These are phyloP conservation scores for Penicillium verhagenii DNA, from an alignment of 495 filamentous ascomycete species.

Conservation along the genomic window DNA sequence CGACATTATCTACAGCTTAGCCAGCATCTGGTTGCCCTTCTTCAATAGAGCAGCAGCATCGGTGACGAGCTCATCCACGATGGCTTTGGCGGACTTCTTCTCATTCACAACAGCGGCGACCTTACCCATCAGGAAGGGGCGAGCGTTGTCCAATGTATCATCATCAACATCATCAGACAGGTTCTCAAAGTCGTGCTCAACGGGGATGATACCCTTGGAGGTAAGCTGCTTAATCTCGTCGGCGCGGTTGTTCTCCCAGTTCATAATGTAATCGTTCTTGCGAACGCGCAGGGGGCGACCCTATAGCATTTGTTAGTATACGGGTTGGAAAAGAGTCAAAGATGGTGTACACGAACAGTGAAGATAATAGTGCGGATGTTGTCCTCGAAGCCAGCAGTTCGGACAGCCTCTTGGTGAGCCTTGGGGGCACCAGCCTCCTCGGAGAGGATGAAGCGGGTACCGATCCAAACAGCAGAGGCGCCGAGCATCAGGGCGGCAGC, in stretches of 20 bases:
- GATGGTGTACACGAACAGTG: slow-evolving; percentile 54
- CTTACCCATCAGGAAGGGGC: slow-evolving; percentile 95
- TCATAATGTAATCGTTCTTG: slow-evolving; percentile 85
- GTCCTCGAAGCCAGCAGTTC: slow-evolving; percentile 88
- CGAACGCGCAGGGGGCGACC: slow-evolving; percentile 91
- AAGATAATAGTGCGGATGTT: slow-evolving; percentile 97
- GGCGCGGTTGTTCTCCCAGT: slow-evolving; percentile 92
- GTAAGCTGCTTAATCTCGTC: slow-evolving; percentile 91
- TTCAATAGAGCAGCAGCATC: slow-evolving; percentile 72
- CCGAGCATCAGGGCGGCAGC: slow-evolving; percentile 92
- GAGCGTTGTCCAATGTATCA: slow-evolving; percentile 85
- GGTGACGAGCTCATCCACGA: slow-evolving; percentile 91
- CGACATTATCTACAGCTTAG: slow-evolving; percentile 58
- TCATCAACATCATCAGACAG: slow-evolving; percentile 68
- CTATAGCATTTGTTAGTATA: slow-evolving; percentile 35
- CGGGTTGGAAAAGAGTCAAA: not conserved
- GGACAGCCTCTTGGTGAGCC: slow-evolving; percentile 95
- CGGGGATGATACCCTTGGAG: slow-evolving; percentile 82
- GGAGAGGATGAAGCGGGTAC: slow-evolving; percentile 88
- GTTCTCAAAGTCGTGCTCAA: slow-evolving; percentile 90
- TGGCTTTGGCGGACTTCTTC: slow-evolving; percentile 85
- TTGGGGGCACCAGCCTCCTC: slow-evolving; percentile 93
- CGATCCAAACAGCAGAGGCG: slow-evolving; percentile 91
- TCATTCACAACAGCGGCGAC: slow-evolving; percentile 91
- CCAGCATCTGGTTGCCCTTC: slow-evolving; percentile 61